Evolutionary conservation across 2,329 filamentous ascomycete species (phyloP), one percentile per base, ranked within the genome.

Genomic region (Curvularia sp.): DNA sequence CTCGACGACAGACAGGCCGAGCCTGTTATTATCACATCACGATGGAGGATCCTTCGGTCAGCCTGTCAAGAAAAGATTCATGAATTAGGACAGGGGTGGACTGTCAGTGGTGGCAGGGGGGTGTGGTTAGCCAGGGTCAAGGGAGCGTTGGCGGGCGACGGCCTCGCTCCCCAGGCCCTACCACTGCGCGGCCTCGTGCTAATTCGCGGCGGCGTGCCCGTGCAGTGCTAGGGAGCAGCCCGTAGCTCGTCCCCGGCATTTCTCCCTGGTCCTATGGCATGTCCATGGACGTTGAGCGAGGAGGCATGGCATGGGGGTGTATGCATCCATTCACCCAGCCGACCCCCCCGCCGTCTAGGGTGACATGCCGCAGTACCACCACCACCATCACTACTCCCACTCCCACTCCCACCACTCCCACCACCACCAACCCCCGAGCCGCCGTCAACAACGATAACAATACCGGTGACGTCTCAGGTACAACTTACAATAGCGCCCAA

Each of bases 141-240:
- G 45, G 49, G 65, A 68, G 64, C 64, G 64, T 67, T 67, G 70
- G 66, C 60, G 59, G 60, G 47, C 59, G 53, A 59, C 59, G 57
- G 64, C 60, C 56, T 56, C 57, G 60, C 53, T 55, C 55, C 60
- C 59, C 46, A 61, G 53, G 53, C 38, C 55, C 34, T 58, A 58
- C 55, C 23, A 53, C 41, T 36, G 53, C 55, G 53, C 23, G 32
- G 43, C 46, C 25, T 39, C 34, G 63, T 59, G 53, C 58, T 67
- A 56, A 69, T 68, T 69, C 67, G 70, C 60, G 59, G 60, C 45
- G 53, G 30, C 51, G 55, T 51, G 66, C 46, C 66, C 65, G 67
- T 65, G 59, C 61, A 41, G 59, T 12, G 15, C 43, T 12, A 45
- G 28, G 57, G 54, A 57, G 62, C 53, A 55, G 54, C 64, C 63